Base-by-base conservation (phyloP, 768 basidiomycete genomes). In the Kwoniella shandongensis region DNA sequence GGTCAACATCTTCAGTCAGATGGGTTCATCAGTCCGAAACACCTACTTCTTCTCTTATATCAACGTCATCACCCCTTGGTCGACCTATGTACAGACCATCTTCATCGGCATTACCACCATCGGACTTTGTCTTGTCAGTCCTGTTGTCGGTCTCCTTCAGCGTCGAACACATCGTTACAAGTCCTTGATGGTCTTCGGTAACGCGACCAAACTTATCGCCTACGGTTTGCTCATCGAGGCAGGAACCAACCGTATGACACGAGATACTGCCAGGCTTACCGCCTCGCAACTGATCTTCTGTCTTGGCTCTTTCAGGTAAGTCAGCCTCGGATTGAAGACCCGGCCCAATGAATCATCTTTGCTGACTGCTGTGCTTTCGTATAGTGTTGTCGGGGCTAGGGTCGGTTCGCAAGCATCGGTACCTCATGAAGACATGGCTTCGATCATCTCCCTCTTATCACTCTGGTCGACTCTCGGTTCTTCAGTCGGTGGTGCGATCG, bases 131-230 rank as follows among this genome's bases (percentile, higher is more conserved):
- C 44, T 63, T 25, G 68, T 75, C 54, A 70, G 64, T 15, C 51
- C 76, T 22, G 12, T 72, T 25, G 73, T 70, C 11, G 78, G 77
- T 1, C 20, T 69, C 3, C 29, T 75, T 27, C 60, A 65, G 35
- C 57, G 69, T 10, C 67, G 54, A 42, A 73, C 72, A 7, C 71
- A 72, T 49, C 57, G 76, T n/a, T 79, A 74, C 72, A 78, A 78
- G 68, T 57, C 51, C n/a, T 41, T 69, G 20, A 70, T 73, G 56
- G 18, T 77, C 29, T 29, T 54, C n/a, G 72, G 72, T 29, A 52
- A 67, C 17, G 46, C 30, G 32, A 56, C 68, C 52, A 64, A 65
- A 40, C 52, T 71, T 47, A 51, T 74, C 51, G 66, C 69, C 22
- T 51, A 65, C 60, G 55, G 54, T 30, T 54, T 69, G 4, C 29